Base-by-base conservation (phyloP, 2,329 filamentous ascomycete genomes). In the Ceratocystis ficicola region DNA sequence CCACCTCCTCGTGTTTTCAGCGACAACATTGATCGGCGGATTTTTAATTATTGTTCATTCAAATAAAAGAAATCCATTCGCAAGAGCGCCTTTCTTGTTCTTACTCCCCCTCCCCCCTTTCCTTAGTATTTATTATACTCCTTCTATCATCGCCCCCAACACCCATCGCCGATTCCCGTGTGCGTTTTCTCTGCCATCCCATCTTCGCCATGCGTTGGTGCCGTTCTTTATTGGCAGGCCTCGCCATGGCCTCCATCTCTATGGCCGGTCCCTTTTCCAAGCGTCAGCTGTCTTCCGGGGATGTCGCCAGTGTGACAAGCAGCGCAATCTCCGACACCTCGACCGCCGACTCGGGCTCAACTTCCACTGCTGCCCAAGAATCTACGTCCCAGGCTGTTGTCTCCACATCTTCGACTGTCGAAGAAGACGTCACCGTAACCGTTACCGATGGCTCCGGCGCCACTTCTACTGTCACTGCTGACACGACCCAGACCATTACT, bases 401-500 rank as follows among this genome's bases (percentile, higher is more conserved):
- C 44, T 41, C 64, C 12, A 66, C 30, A 6, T 59, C 67, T 1
- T 32, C 46, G 8, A 5, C 41, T 5, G 36, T 17, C 36, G 63
- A 62, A n/a, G 63, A 20, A 22, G 66, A 69, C 25, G 68, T 69
- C 62, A 70, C 68, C 12, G 70, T 69, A 6, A 70, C 59, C 28
- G 67, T 69, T 52, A 68, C 66, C 5, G 28, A 25, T 20, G 63
- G 50, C 17, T 41, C 48, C 48, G 41, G 46, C 30, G 66, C 36
- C 22, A 65, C 64, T 41, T 59, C 63, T 32, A 69, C 67, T 5
- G 59, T 69, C 20, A 69, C 67, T 3, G 52, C 69, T 41, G 72
- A 68, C 63, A 69, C 69, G 61, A 73, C 74, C 2, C 70, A 71
- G 44, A 74, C 70, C 69, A 68, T 68, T 12, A 70, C 70, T 20